Evolutionary conservation across 2,329 filamentous ascomycete species (phyloP), one percentile per base, ranked within the genome.

Genomic region (Didymella exigua): DNA sequence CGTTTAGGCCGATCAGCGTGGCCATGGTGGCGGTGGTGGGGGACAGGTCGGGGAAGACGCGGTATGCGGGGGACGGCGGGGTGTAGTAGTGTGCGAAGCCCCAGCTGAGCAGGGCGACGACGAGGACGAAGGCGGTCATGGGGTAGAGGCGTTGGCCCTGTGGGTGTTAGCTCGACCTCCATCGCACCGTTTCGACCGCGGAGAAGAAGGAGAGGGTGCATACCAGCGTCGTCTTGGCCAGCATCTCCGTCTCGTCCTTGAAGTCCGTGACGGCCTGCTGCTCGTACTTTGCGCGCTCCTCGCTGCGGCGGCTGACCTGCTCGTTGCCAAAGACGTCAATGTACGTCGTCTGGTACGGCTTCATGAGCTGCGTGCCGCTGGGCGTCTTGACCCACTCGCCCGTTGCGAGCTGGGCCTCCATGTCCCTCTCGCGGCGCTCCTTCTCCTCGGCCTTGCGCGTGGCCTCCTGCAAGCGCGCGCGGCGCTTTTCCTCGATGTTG

Each of bases 1-100:
- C 53, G 70, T 92, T 91, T 43, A 82, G 54, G n/a, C 75, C 78
- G 38, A 91, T 79, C 36, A 93, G 73, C 6, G 78, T 76, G 29
- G 80, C 77, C n/a, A 91, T 77, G 2, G 90, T 76, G 24, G 74
- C 69, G 8, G 67, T 66, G 1, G 73, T 65, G 18, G 65, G 66
- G 14, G 70, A 69, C n/a, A 73, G 55, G 46, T 70, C 64, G 27
- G 73, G 69, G 57, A 67, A 69, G 38, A 75, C 29, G 43, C 75
- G 74, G 55, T 70, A 71, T 0, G 56, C 45, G 14, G 63, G 60
- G 1, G 63, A 54, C 0, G 75, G 74, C 0, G 72, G 70, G 0
- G 47, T 50, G 61, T 76, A 77, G 61, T 65, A 70, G 49, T 71
- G 62, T 16, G 65, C 70, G 59, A 70, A 69, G 45, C 60, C 59